Evolutionary conservation across 2,329 filamentous ascomycete genomes (phyloP), one percentile per base, ranked within the genome.

Genomic region (Hirsutella thompsonii): DNA sequence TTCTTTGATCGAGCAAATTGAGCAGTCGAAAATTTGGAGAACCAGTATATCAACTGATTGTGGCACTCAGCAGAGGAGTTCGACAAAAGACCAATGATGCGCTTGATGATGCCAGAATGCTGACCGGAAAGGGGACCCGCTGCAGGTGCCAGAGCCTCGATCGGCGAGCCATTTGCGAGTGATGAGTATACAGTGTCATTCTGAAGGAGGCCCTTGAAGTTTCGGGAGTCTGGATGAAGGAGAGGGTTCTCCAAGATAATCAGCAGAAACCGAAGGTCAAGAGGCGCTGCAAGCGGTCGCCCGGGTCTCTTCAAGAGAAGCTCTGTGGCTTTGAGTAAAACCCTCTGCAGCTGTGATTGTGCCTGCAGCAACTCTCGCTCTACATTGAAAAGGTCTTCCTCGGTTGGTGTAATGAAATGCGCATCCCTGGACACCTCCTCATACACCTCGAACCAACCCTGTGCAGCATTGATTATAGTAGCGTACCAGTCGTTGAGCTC

Each of bases 31-130:
- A 83, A 78, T 37, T 77, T 74, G 11, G 83, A 77, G 51, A 93
- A 79, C 87, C 87, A 94, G 6, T 74, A 72, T 9, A 88, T 76
- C 20, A 94, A 61, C 50, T 83, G 76, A 41, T 81, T 79, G 51
- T 94, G 88, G 49, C 83, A 89, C 43, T 81, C 74, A 43, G 76
- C 74, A 0, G 85, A 72, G 11, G 84, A 68, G 56, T 93, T 86
- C 1, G 86, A 82, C 20, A 94, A 55, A 9, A 94, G 64, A 1
- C 89, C 89, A 20, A 94, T 59, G 32, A 93, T 79, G 30, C 89
- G 76, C 58, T 94, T 94, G 51, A 93, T 76, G 40, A 94, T 82
- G 4, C 82, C 83, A 2, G 84, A 88, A 59, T 94, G 83, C 44
- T 84, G 76, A 2, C 80, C 81, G 20, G 74, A 67, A 10, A 68